Conservation (phyloP, 2,329 filamentous ascomycete species). For the Thelonectria blattea region DNA sequence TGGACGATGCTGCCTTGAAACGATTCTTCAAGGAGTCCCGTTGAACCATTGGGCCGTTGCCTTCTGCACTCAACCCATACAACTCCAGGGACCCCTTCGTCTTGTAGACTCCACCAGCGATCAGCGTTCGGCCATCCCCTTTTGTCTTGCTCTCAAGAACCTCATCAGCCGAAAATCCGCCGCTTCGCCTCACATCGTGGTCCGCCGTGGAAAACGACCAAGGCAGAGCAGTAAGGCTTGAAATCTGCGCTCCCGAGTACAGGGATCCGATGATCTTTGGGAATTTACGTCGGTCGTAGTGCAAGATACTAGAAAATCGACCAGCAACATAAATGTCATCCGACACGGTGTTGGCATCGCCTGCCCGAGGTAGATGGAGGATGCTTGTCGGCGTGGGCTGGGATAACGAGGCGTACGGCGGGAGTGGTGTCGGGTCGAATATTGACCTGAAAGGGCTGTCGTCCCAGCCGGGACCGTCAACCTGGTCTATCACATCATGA, state of each 20-base stretch:
- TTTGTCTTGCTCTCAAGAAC: conserved; percentile 60
- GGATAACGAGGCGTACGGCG: conserved; percentile 72
- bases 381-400: conserved; percentile 85
- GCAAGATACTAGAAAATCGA: conserved; percentile 84
- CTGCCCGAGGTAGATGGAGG: conserved; percentile 71
- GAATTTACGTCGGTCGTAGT: conserved; percentile 88
- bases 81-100: conserved; percentile 88
- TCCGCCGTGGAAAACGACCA: conserved; percentile 70
- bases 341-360: conserved; percentile 61
- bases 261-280: conserved; percentile 78
- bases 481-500: conserved; percentile 44
- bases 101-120: conserved; percentile 90
- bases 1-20: conserved; percentile 80
- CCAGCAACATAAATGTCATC: conserved; percentile 88
- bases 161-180: conserved; percentile 61
- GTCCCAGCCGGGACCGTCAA: conserved; percentile 39
- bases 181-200: conserved; percentile 62
- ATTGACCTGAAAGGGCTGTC: conserved; percentile 47
- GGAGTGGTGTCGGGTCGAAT: conserved; percentile 59
- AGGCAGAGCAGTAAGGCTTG: conserved; percentile 72
- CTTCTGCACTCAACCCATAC: conserved; percentile 65
- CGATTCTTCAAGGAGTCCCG: conserved; percentile 73
- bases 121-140: conserved; percentile 66
- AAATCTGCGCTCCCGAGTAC: conserved; percentile 82
- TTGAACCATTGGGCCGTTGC: conserved; percentile 39